phyloP scores from a whole-genome alignment of 2,329 filamentous ascomycete species.

The Whalleya microplaca region DNA sequence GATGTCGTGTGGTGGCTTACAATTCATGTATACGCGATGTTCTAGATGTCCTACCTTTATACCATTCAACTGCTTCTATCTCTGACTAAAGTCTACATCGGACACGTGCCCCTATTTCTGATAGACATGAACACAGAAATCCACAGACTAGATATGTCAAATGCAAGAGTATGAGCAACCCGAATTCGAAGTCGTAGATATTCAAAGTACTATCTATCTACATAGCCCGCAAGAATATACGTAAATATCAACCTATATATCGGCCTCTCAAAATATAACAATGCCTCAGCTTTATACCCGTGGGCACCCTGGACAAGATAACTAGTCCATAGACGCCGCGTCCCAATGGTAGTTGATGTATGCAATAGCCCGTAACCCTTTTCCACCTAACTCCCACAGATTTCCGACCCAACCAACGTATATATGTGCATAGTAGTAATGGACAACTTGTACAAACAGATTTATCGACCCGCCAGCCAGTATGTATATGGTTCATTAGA shows the following conservation, averaged over 20 bases:
- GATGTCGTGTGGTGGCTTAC: too few species aligned
- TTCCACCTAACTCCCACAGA: constrained; percentile 1
- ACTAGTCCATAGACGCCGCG: neutral
- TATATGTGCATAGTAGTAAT: neutral
- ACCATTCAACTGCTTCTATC: too few species aligned
- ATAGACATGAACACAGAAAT: too few species aligned
- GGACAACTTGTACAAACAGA: neutral
- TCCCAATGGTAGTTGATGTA: neutral
- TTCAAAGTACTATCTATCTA: neutral
- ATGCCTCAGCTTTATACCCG: neutral
- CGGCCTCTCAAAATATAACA: neutral
- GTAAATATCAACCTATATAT: neutral
- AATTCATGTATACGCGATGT: too few species aligned
- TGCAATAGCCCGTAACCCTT: neutral
- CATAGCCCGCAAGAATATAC: neutral
- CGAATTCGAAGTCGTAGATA: neutral
- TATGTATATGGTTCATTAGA: too few species aligned
- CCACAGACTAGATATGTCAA: neutral
- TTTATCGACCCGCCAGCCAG: neutral
- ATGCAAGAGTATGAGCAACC: neutral
- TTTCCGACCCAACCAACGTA: neutral
- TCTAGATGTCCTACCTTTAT: too few species aligned
- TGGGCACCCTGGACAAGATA: neutral
- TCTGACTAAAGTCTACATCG: too few species aligned
- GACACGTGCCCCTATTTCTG: too few species aligned